Evolutionary conservation across 352 stramenopile genomes (phyloP), one percentile per base, ranked within the genome.

Genomic region (Plasmopara viticola): DNA sequence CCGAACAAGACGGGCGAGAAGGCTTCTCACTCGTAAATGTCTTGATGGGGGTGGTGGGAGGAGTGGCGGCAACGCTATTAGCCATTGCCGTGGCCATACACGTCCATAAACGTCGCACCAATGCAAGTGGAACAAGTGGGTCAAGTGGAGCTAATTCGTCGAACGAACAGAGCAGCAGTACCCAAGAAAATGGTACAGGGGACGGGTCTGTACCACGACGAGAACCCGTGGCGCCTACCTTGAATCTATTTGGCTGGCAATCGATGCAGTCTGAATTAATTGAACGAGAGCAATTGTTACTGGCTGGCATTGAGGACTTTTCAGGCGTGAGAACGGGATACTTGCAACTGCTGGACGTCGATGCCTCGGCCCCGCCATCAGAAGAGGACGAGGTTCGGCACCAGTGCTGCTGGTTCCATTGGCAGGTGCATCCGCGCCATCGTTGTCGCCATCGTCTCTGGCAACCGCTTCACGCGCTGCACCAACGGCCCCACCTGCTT

Each of bases 221-320:
- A 12, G 45, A 56, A 9, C 53, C 60, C 9, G 53, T 45, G 18
- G 35, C 53, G 5, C 55, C 59, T 39, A 34, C 62, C 5, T 62
- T 83, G 38, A 78, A 66, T 37, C 66, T 83, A 12, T 78, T 83
- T 37, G 72, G 72, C 5, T 83, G 72, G 72, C 69, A 80, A 46
- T 43, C 69, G 5, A 75, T 76, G 67, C 64, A 64, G 34, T 70
- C 66, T 3, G 61, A 78, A 41, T 53, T 78, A 6, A 72, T 72
- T 51, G 61, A 74, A 55, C 68, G 81, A 7, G 69, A 82, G 40
- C 66, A 79, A 40, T 55, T 78, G 49, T 52, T 66, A 15, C 48
- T 81, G 33, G 60, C 60, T 9, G 67, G 59, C 1, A 64, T 70
- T 6, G 61, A 84, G 34, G 68, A 78, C 44, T 68, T 78, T 28